phyloP scores from a whole-genome alignment of 148 eudicot species.

The Amaranthus hypochondriacus region DNA sequence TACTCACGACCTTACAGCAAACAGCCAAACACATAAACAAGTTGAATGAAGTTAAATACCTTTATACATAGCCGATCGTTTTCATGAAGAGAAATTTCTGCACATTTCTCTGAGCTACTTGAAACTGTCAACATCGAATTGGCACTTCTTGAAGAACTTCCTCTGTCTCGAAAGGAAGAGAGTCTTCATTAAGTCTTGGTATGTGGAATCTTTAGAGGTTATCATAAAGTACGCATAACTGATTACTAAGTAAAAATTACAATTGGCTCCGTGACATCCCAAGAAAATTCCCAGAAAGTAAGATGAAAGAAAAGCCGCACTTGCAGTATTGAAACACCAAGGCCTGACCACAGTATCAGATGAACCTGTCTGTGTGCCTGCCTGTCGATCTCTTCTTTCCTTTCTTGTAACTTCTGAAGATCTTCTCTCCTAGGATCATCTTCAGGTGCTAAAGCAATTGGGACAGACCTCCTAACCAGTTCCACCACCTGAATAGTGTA shows the following conservation, averaged over 20 bases:
- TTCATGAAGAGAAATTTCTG: conserved; percentile 45
- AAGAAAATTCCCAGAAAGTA: conserved; percentile 95
- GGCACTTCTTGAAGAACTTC: conserved; percentile 68
- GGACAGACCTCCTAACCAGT: conserved; percentile 78
- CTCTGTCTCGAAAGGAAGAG: conserved; percentile 80
- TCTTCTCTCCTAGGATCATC: conserved; percentile 79
- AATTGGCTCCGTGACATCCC: conserved; percentile 98
- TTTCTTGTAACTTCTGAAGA: conserved; percentile 51
- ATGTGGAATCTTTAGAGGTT: conserved; percentile 80
- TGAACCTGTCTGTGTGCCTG: conserved; percentile 87
- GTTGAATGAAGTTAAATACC: conserved; percentile 14
- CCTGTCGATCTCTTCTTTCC: conserved; percentile 63
- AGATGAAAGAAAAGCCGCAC: conserved; percentile 83
- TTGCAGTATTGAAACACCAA: conserved; percentile 53
- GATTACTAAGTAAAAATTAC: conserved; percentile 66
- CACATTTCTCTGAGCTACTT: conserved; percentile 59
- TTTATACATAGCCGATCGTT: conserved; percentile 35
- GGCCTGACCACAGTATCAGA: conserved; percentile 72
- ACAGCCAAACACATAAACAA: not conserved
- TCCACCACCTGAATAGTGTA: conserved; percentile 65
- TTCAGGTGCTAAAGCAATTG: conserved; percentile 78
- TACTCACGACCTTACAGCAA: not conserved
- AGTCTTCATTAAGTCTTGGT: conserved; percentile 78
- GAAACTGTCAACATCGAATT: conserved; percentile 56
- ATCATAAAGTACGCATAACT: conserved; percentile 80